Evolutionary conservation across 306 rosid genomes (phyloP).

Genomic region (Fragaria nilgerrensis): DNA sequence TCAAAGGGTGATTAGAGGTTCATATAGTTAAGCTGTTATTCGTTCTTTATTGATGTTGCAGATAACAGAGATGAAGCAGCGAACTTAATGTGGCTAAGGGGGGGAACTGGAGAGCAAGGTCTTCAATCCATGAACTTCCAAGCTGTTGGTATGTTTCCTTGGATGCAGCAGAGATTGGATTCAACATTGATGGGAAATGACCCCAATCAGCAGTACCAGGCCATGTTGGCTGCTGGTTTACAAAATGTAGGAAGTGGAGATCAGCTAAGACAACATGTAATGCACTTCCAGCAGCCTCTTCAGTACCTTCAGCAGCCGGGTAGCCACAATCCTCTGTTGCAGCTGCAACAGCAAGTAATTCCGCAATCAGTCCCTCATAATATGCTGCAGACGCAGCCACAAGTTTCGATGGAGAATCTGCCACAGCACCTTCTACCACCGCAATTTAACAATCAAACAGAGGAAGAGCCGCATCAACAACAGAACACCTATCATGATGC

Average conservation of each 20-base stretch:
- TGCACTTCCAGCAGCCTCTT: slow-evolving; percentile 74
- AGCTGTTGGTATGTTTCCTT: slow-evolving; percentile 64
- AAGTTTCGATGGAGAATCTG: slow-evolving; percentile 47
- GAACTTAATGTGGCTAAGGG: slow-evolving; percentile 74
- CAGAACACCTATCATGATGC: slow-evolving; percentile 51
- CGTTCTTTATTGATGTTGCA: slow-evolving; percentile 36
- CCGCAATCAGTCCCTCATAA: slow-evolving; percentile 52
- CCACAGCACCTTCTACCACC: slow-evolving; percentile 63
- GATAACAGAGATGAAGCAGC: slow-evolving; percentile 72
- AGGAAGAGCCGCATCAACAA: slow-evolving; percentile 55
- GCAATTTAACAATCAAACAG: slow-evolving; percentile 46
- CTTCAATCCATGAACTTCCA: slow-evolving; percentile 65
- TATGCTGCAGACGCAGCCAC: slow-evolving; percentile 56
- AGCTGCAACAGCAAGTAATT: slow-evolving; percentile 61
- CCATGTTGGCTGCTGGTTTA: slow-evolving; percentile 73
- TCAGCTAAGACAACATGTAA: slow-evolving; percentile 64
- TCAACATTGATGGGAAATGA: slow-evolving; percentile 59
- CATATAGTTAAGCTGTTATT: not conserved
- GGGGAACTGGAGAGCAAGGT: slow-evolving; percentile 64
- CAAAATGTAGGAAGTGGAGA: slow-evolving; percentile 66
- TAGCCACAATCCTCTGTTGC: slow-evolving; percentile 50
- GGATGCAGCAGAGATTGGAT: slow-evolving; percentile 83
- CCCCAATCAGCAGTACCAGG: slow-evolving; percentile 68
- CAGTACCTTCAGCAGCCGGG: slow-evolving; percentile 65
- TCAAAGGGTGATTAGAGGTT: not conserved